A percentile compares a stretch with the other conserved stretches of the same genome.
Evolutionary conservation across 2,329 filamentous ascomycete species (phyloP).

Genomic region (Nemania diffusa): DNA sequence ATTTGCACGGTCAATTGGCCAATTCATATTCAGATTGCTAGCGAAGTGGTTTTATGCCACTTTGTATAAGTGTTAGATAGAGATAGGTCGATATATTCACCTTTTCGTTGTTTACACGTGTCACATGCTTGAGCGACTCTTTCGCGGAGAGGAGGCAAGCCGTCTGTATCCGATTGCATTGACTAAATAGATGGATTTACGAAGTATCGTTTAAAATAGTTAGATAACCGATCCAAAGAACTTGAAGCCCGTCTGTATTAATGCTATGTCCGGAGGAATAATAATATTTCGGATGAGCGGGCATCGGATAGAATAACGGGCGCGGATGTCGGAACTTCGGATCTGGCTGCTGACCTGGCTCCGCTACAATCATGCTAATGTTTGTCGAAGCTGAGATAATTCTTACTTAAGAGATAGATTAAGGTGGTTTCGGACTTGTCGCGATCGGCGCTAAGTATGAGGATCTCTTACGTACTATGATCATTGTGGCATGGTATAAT

Average conservation of each 20-base stretch:
- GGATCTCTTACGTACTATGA: neutral
- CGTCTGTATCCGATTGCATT: slow-evolving; percentile 34
- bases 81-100: slow-evolving; percentile 30
- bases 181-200: neutral
- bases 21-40: neutral
- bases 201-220: neutral
- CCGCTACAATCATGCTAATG: neutral
- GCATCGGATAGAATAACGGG: slow-evolving; percentile 3
- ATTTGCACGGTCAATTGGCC: neutral
- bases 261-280: neutral
- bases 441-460: neutral
- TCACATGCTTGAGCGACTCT: slow-evolving; percentile 66
- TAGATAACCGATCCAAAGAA: neutral
- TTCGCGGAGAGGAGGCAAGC: slow-evolving; percentile 40
- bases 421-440: neutral
- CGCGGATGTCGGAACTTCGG: slow-evolving; percentile 41
- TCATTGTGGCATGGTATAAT: neutral
- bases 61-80: too few species aligned
- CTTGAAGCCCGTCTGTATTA: neutral
- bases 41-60: too few species aligned
- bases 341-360: slow-evolving; percentile 7
- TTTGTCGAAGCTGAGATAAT: neutral
- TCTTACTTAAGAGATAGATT: slow-evolving; percentile 1
- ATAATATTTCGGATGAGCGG: neutral
- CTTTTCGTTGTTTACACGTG: slow-evolving; percentile 64